Evolutionary conservation across 257 asterid species (phyloP).

Genomic region (Avicennia marina): DNA sequence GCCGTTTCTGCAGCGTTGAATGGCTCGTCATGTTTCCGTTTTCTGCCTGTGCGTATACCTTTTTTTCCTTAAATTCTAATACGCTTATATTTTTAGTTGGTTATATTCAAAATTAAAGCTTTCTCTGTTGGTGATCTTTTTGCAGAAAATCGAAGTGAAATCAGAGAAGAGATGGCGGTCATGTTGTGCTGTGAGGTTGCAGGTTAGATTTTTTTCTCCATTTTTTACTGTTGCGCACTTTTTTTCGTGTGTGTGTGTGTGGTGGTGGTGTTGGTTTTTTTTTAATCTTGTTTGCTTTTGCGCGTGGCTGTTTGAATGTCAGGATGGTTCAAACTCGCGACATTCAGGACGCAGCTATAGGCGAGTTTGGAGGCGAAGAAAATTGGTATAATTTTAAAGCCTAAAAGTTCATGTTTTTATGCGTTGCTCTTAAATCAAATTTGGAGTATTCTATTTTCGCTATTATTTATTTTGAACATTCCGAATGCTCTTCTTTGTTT

Average conservation of each 20-base stretch:
- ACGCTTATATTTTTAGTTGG: neutral
- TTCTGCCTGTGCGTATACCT: constrained; percentile 22
- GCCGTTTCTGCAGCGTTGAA: constrained; percentile 23
- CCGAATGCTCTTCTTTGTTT: neutral
- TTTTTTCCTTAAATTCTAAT: neutral
- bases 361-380: constrained; percentile 76
- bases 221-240: neutral
- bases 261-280: neutral
- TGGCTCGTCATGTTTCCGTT: constrained; percentile 16
- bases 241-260: too few species aligned
- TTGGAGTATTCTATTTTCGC: neutral
- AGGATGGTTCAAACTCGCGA: constrained; percentile 41
- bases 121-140: too few species aligned
- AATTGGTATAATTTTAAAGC: constrained; percentile 44
- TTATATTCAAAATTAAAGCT: too few species aligned
- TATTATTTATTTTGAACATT: neutral
- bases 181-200: constrained; percentile 31
- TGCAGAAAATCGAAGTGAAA: constrained; percentile 12
- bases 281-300: neutral
- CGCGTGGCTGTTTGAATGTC: neutral
- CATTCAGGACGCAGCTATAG: constrained; percentile 47
- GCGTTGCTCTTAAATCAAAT: too few species aligned
- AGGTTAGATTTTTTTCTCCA: constrained; percentile 30
- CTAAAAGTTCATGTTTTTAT: neutral
- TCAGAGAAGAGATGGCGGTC: constrained; percentile 28